Evolutionary conservation across 345 rosid genomes (phyloP), one percentile per base, ranked within the genome.

Genomic region (Gossypium herbaceum): DNA sequence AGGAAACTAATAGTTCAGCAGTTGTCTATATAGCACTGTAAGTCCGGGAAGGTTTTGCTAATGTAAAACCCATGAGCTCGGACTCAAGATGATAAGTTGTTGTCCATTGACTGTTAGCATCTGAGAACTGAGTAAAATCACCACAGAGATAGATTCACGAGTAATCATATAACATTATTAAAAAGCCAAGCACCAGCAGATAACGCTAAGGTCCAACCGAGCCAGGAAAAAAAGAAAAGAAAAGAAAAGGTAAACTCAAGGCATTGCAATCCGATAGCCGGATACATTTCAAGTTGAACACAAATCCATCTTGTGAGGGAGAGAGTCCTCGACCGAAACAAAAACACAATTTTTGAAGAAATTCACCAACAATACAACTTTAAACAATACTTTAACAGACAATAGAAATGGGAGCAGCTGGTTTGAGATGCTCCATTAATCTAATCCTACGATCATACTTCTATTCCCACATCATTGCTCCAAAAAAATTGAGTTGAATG

Each of bases 381-480:
- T 50, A 27, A 51, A 69, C 59, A 51, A 50, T 69, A 69, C 59
- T 51, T 34, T 50, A 75, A 74, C 75, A 71, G 62, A 56, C n/a
- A 27, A 41, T 73, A 65, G 71, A 25, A 76, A 44, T 43, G 45
- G 56, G 12, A 62, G 68, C n/a, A 41, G 54, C 54, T 56, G 10
- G 62, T 59, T 76, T 56, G 62, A 72, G 73, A 51, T 56, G 57
- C 17, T 61, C 71, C 75, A 78, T 67, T 74, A 50, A 70, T 68
- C 77, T 75, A 81, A 64, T 66, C 63, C 77, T 79, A 65, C 48
- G 68, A 78, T 54, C 71, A 79, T 78, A 29, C 80, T 66, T 80
- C 78, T 60, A 73, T 66, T 73, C 55, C 74, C 73, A 73, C 77
- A 48, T 71, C 63, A 79, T 47, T 68, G 78, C 81, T 66, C 85